Evolutionary conservation across 2,329 filamentous ascomycete species (phyloP), one percentile per base, ranked within the genome.

Genomic region (Tolypocladium amazonense): DNA sequence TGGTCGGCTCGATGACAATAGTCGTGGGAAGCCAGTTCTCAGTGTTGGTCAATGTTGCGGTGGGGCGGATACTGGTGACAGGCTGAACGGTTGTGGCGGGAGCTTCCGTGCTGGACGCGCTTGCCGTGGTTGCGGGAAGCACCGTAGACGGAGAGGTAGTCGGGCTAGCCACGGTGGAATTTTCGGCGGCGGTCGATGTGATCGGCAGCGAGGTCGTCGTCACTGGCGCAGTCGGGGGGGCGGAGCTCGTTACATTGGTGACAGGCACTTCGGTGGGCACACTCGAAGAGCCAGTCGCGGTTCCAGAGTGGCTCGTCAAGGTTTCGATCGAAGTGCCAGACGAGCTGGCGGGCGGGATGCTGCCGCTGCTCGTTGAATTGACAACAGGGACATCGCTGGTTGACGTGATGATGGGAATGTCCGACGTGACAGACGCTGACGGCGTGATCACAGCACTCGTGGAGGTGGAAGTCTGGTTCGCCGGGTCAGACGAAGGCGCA

Each of bases 21-120:
- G 83, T 86, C 0, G 84, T 81, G 0, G 85, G 83, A 30, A 88
- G 71, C 75, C 79, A 81, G 52, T 76, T 73, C 27, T 75, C 71
- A 0, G 77, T 73, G 59, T 76, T 72, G 1, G 73, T 74, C 58
- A 78, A 73, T 2, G 78, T 77, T 56, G 74, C 75, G 33, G 75
- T 78, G 9, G 75, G 68, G 37, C 72, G 66, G 62, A 78, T 69
- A 67, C 73, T 78, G 4, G 77, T 80, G 35, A 74, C 62, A 23
- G 65, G 66, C 33, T 65, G 63, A 23, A 38, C n/a, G 12, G 37
- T 55, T 4, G 62, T 61, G 20, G 57, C 14, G 11, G 45, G 61
- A 43, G 63, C 61, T 11, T 66, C 57, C 23, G 65, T 62, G 12
- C 66, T 57, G 8, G 64, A 62, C 4, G 62, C 63, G 20, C 65